phyloP scores from a whole-genome alignment of 2,329 filamentous ascomycete species.

The Dendryphion nanum region DNA sequence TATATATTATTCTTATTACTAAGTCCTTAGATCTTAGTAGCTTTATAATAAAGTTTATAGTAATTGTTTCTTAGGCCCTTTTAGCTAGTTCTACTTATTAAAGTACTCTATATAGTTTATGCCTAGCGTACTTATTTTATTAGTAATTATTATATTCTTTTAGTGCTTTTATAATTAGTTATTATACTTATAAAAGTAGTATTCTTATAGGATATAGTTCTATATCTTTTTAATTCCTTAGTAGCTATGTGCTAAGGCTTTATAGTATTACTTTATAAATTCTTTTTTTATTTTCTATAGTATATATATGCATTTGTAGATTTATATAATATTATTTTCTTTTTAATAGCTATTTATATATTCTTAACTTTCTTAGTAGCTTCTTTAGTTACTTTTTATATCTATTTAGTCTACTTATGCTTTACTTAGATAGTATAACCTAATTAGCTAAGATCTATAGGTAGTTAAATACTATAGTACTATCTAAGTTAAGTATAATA shows the following conservation, averaged over 20 bases:
- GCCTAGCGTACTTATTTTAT: slow-evolving; percentile 3
- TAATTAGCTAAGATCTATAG: slow-evolving; percentile 2
- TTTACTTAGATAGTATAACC: background rate
- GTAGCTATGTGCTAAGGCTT: slow-evolving; percentile 1
- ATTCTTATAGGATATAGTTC: background rate
- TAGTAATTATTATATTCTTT: slow-evolving; percentile 6
- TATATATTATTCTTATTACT: slow-evolving; percentile 3
- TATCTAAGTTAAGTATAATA: slow-evolving; percentile 2
- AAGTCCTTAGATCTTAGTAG: slow-evolving; percentile 3
- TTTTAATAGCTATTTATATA: background rate
- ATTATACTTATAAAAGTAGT: background rate
- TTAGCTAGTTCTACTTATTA: slow-evolving; percentile 5
- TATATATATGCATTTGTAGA: background rate
- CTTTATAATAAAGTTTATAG: slow-evolving; percentile 6
- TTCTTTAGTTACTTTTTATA: background rate
- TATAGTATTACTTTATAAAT: background rate
- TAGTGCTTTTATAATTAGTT: background rate
- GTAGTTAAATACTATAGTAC: slow-evolving; percentile 1
- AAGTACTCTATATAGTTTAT: slow-evolving; percentile 6
- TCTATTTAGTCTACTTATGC: slow-evolving; percentile 1
- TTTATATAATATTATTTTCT: background rate
- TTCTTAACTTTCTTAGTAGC: background rate
- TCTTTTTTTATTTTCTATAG: background rate
- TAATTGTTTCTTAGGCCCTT: slow-evolving; percentile 1
- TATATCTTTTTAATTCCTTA: background rate